Evolutionary conservation across 2,329 filamentous ascomycete genomes (phyloP), one percentile per base, ranked within the genome.

Genomic region (Cladosporium colombiae): DNA sequence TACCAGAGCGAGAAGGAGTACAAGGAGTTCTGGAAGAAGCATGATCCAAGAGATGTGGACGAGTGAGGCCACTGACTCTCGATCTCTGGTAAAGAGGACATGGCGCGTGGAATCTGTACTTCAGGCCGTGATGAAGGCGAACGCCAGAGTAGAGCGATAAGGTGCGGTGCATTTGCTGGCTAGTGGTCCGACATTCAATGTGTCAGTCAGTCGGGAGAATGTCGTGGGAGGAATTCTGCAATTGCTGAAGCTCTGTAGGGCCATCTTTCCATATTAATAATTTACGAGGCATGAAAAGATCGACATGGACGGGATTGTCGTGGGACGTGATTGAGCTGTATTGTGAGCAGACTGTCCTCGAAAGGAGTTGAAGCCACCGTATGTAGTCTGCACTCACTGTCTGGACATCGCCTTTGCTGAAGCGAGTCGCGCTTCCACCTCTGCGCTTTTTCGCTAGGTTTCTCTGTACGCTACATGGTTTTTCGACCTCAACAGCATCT

Each of bases 1-100:
- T 65, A 66, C 10, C 74, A 76, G 69, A 72, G 68, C 7, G 31
- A 35, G 21, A 71, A 75, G 23, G 76, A 78, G 46, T 76, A 76
- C 61, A 69, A 74, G 25, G 62, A 73, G 64, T 77, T 70, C 59
- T 77, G 73, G 74, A 66, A 66, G 23, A 69, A 71, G 35, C 69
- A 75, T 67, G 74, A 76, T 23, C 77, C 76, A 25, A 52, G 68
- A 31, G 68, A 70, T 61, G 68, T 65, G 57, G 62, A 65, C 16
- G 62, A 65, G 6, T 64, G 37, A 64, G 11, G 10, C 13, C 5
- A 25, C 11, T 14, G 46, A 25, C 8, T 50, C 16, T 1, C 25
- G 46, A 23, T 21, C 18, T n/a, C 5, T 40, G 35, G 16, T 16
- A 5, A 40, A 18, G 5, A 40, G 6, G 11, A 6, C 14, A 40